Percentiles rank a stretch among this genome's conserved stretches.
phyloP scores from a whole-genome alignment of 495 filamentous ascomycete species.

The Penicillium bovifimosum region DNA sequence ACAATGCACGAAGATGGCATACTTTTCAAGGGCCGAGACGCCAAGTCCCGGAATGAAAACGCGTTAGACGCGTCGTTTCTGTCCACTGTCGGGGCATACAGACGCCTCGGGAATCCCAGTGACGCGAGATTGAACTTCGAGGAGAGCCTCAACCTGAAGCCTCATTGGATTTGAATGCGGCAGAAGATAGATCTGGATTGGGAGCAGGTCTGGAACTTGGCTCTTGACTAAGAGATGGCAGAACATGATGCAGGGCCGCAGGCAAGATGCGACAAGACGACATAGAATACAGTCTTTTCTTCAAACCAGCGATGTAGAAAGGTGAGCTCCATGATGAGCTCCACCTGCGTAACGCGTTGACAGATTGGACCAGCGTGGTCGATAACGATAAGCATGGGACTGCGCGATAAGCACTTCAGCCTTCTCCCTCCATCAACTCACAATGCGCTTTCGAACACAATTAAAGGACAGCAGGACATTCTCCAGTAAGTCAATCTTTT shows the following conservation, averaged over 20 bases:
- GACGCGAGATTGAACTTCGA: slow-evolving; percentile 72
- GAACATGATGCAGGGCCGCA: background rate
- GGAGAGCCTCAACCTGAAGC: slow-evolving; percentile 57
- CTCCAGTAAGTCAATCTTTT: slow-evolving; percentile 54
- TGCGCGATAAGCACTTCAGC: slow-evolving; percentile 21
- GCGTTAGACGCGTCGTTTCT: slow-evolving; percentile 76
- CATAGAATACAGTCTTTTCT: background rate
- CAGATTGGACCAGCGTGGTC: background rate
- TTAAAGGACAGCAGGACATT: slow-evolving; percentile 79
- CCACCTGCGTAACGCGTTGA: too few relatives aligned
- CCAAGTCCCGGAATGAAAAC: slow-evolving; percentile 58
- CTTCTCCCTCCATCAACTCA: slow-evolving; percentile 6
- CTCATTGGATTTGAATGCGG: slow-evolving; percentile 29
- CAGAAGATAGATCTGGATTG: slow-evolving; percentile 30
- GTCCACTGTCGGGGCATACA: slow-evolving; percentile 63
- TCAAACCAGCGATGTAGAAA: background rate
- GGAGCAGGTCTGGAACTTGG: slow-evolving; percentile 30
- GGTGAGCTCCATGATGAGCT: too few relatives aligned
- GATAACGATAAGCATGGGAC: slow-evolving; percentile 26
- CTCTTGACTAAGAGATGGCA: slow-evolving; percentile 6
- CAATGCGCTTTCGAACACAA: slow-evolving; percentile 77
- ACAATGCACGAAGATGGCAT: slow-evolving; percentile 28
- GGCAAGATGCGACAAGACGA: background rate
- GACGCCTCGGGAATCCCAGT: slow-evolving; percentile 61
- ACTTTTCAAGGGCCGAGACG: slow-evolving; percentile 35